Conservation (phyloP, 2,329 filamentous ascomycete species). For the Didymella segeticola region DNA sequence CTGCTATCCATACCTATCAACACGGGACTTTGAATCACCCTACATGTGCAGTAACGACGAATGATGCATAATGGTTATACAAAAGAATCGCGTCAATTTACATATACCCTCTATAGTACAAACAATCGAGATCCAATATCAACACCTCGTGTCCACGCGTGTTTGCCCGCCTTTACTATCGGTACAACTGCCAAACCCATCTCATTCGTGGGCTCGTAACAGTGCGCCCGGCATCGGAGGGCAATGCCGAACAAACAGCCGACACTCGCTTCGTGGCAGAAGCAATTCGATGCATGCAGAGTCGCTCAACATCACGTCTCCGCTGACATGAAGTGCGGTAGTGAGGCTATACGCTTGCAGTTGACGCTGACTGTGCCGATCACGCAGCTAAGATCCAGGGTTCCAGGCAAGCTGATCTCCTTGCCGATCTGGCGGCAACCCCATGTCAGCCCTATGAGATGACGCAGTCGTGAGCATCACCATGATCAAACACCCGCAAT, state of each 20-base stretch:
- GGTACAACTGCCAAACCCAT: background rate
- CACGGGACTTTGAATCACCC: constrained; percentile 14
- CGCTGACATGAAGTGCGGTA: background rate
- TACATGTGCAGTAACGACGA: constrained; percentile 22
- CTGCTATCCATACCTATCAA: constrained; percentile 10
- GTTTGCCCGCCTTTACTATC: background rate
- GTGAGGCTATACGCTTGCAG: constrained; percentile 4
- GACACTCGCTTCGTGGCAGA: background rate
- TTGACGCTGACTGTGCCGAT: background rate
- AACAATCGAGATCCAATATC: constrained; percentile 8
- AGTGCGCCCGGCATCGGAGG: constrained; percentile 4
- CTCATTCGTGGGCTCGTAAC: background rate
- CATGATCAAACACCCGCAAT: constrained; percentile 2
- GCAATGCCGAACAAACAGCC: constrained; percentile 4
- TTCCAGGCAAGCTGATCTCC: constrained; percentile 4
- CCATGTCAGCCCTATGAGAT: constrained; percentile 20
- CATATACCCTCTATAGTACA: constrained; percentile 17
- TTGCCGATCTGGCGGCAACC: constrained; percentile 7
- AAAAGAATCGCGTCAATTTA: constrained; percentile 20
- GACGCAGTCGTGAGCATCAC: constrained; percentile 22
- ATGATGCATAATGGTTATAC: constrained; percentile 30
- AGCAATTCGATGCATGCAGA: background rate
- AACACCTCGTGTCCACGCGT: background rate
- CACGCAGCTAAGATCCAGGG: background rate
- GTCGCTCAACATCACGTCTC: background rate